Base-by-base conservation (phyloP, 2,329 filamentous ascomycete species). In the Sporothrix sp. region DNA sequence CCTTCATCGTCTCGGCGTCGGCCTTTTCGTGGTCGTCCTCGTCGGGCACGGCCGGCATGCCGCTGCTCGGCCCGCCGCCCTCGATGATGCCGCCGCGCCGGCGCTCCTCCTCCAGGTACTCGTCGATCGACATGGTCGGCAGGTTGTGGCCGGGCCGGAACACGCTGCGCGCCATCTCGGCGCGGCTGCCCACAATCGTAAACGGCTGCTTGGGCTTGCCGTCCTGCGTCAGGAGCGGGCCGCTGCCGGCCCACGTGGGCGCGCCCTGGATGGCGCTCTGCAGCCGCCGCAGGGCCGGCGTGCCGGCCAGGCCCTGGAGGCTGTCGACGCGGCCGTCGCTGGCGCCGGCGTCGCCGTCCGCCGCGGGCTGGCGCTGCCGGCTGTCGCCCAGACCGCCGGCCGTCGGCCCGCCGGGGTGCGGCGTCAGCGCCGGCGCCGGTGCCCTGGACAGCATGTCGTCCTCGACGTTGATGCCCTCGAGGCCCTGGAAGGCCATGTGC, bases 111-210 rank as follows among this genome's bases (percentile, higher is more conserved):
- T 94, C 93, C 14, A 98, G 73, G 62, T 97, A 98, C 69, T 98
- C 93, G 59, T 98, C 93, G 55, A 98, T 96, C 1, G 81, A 87
- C 93, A 98, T 97, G 3, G 93, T 97, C 1, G 93, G 93, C 52
- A 98, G 70, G 67, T 87, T 96, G 65, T 98, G 93, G 7, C 93
- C 88, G 0, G 88, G 81, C 50, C 87, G 78, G 67, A 98, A 98
- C 0, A 98, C 91, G 3, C 85, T 85, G 52, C 82, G 75, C 54
- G 82, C 79, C 53, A 95, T 67, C 54, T 88, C 82, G 55, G 87
- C 81, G 33, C 93, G 78, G 57, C 76, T 84, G 53, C 84, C 83
- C 4, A 94, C 74, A 20, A 98, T 73, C 1, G 89, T 96, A 62
- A 98, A 97, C 0, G 91, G 91, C 59, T 90, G 81, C 58, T 97